Percentiles rank a stretch among this genome's conserved stretches.
phyloP scores from a whole-genome alignment of 192 early-diverging fungal species.

The Bifiguratus adelaidae region DNA sequence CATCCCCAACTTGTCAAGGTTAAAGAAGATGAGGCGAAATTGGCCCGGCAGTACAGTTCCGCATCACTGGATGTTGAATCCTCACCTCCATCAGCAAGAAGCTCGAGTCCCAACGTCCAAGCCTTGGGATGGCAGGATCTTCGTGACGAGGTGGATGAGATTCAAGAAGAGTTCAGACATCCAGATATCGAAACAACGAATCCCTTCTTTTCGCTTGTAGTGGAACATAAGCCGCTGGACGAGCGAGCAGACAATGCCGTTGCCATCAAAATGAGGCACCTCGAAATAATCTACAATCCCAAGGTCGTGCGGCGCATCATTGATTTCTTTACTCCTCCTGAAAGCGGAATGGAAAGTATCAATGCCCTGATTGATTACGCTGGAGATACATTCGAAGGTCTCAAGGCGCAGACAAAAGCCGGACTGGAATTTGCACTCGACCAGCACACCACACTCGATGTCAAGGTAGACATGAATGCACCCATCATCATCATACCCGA shows the following conservation, averaged over 20 bases:
- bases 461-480: constrained; percentile 93
- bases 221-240: constrained; percentile 89
- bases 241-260: constrained; percentile 78
- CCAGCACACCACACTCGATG: constrained; percentile 81
- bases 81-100: neutral
- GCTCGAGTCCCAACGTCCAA: neutral
- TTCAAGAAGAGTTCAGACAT: neutral
- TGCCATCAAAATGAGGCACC: constrained; percentile 72
- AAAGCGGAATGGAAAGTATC: constrained; percentile 61
- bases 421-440: constrained; percentile 74
- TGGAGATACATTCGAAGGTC: constrained; percentile 74
- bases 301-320: constrained; percentile 59
- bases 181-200: constrained; percentile 5
- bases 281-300: constrained; percentile 87
- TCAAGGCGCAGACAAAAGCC: constrained; percentile 81
- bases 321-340: constrained; percentile 76
- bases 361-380: constrained; percentile 69
- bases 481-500: constrained; percentile 90
- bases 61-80: too few relatives aligned
- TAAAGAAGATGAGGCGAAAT: constrained; percentile 31
- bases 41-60: too few relatives aligned
- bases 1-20: constrained; percentile 44
- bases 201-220: constrained; percentile 63
- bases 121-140: neutral
- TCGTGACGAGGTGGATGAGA: neutral